Conservation (phyloP, 2,329 filamentous ascomycete species). For the Herpotrichia juniperi region DNA sequence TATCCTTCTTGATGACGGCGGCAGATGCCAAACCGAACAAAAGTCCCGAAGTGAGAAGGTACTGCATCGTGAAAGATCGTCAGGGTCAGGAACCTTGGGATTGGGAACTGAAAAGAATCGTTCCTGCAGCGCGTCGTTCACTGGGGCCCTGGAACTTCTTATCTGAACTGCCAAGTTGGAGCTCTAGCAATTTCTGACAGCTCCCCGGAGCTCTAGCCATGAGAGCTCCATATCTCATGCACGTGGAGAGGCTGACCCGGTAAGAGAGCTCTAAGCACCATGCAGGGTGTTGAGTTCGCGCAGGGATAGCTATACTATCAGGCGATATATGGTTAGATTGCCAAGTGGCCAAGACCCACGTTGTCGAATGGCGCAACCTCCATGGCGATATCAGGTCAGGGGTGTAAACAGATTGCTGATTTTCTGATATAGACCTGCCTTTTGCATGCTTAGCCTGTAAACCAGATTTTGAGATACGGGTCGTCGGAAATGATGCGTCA, state of each 20-base stretch:
- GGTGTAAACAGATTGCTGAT: neutral
- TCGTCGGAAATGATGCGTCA: neutral
- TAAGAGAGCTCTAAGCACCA: slow-evolving; percentile 5
- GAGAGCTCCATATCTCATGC: slow-evolving; percentile 3
- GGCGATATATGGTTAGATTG: neutral
- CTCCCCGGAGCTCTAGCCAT: slow-evolving; percentile 3
- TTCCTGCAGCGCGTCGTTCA: slow-evolving; percentile 6
- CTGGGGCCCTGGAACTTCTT: slow-evolving; percentile 8
- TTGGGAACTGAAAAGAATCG: slow-evolving; percentile 6
- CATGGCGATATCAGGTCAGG: neutral
- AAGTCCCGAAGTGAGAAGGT: slow-evolving; percentile 31
- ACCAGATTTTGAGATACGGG: neutral
- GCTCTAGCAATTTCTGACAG: neutral
- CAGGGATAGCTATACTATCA: neutral
- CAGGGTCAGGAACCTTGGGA: slow-evolving; percentile 5
- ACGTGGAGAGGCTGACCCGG: slow-evolving; percentile 4
- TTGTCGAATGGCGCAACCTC: slow-evolving; percentile 7
- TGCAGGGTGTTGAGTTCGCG: neutral
- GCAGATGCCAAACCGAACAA: slow-evolving; percentile 35
- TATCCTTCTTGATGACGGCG: slow-evolving; percentile 25
- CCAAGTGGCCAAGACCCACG: slow-evolving; percentile 6
- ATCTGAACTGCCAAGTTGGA: neutral
- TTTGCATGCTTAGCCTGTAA: neutral
- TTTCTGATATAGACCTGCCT: neutral
- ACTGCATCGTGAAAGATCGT: slow-evolving; percentile 31